These are phyloP conservation scores for Pseudozyma thailandica DNA, from an alignment of 1,284 basidiomycete species.

Conservation along the genomic window DNA sequence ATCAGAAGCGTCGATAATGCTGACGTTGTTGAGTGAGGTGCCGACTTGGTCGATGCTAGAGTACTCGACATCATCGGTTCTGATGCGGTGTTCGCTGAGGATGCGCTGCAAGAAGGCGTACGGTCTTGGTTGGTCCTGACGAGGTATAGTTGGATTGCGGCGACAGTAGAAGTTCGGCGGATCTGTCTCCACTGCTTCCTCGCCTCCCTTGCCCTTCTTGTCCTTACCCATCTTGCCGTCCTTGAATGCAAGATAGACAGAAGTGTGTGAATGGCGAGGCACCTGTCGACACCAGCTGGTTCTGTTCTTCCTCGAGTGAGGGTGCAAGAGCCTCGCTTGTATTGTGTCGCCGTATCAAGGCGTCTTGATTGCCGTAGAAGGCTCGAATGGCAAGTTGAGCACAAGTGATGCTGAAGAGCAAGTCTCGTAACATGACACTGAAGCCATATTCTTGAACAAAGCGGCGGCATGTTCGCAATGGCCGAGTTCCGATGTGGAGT, in stretches of 20 bases:
- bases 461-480: slow-evolving; percentile 1
- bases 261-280: no score
- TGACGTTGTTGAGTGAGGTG: neutral
- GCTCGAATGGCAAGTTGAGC: neutral
- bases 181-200: slow-evolving; percentile 8
- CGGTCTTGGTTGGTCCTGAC: slow-evolving; percentile 31
- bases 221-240: slow-evolving; percentile 25
- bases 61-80: slow-evolving; percentile 9
- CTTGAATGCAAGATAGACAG: neutral
- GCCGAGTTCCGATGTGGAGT: slow-evolving; percentile 35
- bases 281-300: no score
- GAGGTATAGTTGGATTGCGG: slow-evolving; percentile 43
- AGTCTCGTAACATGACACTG: neutral
- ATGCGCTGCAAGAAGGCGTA: slow-evolving; percentile 49
- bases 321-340: no score
- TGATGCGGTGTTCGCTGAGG: slow-evolving; percentile 38
- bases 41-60: slow-evolving; percentile 6
- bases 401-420: neutral
- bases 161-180: slow-evolving; percentile 48
- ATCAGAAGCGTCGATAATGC: slow-evolving; percentile 4
- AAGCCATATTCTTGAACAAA: slow-evolving; percentile 1
- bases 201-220: slow-evolving; percentile 13
- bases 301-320: no score
- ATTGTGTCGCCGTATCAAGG: no score
- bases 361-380: no score